phyloP scores from a whole-genome alignment of 331 rosid genomes.

The Quercus tomentella region DNA sequence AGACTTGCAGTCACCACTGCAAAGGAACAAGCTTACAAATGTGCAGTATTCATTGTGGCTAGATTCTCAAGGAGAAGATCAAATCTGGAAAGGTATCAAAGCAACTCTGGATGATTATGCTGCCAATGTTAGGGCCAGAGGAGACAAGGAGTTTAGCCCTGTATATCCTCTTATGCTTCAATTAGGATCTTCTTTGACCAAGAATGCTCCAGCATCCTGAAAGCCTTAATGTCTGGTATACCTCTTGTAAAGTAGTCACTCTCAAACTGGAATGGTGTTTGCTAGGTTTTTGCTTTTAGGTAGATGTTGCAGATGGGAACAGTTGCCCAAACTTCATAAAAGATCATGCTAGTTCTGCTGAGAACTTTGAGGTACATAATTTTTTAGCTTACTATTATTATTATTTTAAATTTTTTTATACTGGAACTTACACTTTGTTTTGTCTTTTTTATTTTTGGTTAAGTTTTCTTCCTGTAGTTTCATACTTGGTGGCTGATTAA shows the following conservation, averaged over 20 bases:
- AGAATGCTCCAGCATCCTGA: conserved; percentile 36
- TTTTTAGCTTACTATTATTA: background rate
- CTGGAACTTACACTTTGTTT: conserved; percentile 10
- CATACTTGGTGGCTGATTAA: background rate
- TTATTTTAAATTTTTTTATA: background rate
- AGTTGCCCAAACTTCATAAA: conserved; percentile 17
- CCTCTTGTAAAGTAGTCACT: conserved; percentile 27
- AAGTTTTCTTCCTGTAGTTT: background rate
- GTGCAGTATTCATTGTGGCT: conserved; percentile 91
- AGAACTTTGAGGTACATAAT: conserved; percentile 30
- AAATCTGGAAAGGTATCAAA: conserved; percentile 94
- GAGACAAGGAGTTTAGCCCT: conserved; percentile 93
- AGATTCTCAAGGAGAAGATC: conserved; percentile 98
- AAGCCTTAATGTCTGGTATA: conserved; percentile 36
- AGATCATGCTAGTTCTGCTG: conserved; percentile 13
- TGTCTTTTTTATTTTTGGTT: background rate
- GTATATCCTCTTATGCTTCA: conserved; percentile 94
- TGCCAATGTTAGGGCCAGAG: conserved; percentile 68
- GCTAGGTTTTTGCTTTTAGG: conserved; percentile 6
- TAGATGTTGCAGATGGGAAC: conserved; percentile 22
- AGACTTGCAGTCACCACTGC: conserved; percentile 87
- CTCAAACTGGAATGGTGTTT: conserved; percentile 13
- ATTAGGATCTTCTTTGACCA: conserved; percentile 72
- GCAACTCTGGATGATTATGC: conserved; percentile 95
- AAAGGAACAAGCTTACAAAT: conserved; percentile 83